Percentiles rank a stretch among this genome's conserved stretches.
phyloP scores from a whole-genome alignment of 441 rosid species.

The Adansonia rubrostipa region DNA sequence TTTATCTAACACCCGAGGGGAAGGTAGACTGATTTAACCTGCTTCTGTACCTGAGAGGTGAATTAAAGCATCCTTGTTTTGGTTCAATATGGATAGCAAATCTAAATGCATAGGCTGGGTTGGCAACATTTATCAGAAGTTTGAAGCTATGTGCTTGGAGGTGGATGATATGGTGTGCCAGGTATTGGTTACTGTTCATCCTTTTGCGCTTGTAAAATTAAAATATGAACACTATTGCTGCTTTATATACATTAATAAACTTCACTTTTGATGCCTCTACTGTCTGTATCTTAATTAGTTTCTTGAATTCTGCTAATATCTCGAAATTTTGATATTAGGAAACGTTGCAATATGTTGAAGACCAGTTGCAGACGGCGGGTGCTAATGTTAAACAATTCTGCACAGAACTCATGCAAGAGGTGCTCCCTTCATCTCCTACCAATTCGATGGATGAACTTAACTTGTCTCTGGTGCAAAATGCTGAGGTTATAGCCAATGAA shows the following conservation, averaged over 20 bases:
- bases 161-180: slow-evolving; percentile 30
- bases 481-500: neutral
- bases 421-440: slow-evolving; percentile 17
- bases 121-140: slow-evolving; percentile 32
- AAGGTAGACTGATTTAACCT: neutral
- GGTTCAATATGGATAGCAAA: slow-evolving; percentile 25
- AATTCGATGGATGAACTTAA: slow-evolving; percentile 1
- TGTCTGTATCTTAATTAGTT: neutral
- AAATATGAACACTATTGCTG: neutral
- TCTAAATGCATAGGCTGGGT: slow-evolving; percentile 29
- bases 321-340: slow-evolving; percentile 36
- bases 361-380: slow-evolving; percentile 34
- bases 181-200: slow-evolving; percentile 30
- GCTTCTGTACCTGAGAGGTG: neutral
- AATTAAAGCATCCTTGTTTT: neutral
- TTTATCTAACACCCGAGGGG: neutral
- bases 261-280: neutral
- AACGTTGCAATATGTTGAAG: slow-evolving; percentile 25
- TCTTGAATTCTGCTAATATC: slow-evolving; percentile 6
- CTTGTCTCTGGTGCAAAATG: slow-evolving; percentile 14
- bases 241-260: neutral
- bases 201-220: slow-evolving; percentile 2
- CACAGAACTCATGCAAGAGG: slow-evolving; percentile 34
- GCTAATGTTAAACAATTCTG: slow-evolving; percentile 34
- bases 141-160: slow-evolving; percentile 37